A percentile compares a stretch with the other conserved stretches of the same genome.
Conservation (phyloP, 1,284 basidiomycete genomes). For the Vanrija humicola region DNA sequence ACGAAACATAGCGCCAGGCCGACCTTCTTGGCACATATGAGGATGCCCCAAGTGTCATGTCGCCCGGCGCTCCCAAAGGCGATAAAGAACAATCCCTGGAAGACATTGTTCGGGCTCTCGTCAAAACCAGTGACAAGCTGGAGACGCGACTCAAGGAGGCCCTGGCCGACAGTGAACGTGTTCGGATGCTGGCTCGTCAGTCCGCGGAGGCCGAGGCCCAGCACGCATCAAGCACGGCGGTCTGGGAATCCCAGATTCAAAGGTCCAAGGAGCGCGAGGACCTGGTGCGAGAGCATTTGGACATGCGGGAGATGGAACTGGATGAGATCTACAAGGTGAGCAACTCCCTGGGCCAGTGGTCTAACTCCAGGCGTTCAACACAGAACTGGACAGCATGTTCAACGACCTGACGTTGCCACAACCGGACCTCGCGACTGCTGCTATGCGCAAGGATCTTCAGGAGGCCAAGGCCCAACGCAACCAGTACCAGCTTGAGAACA, state of each 20-base stretch:
- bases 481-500: conserved; percentile 66
- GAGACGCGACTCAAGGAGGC: conserved; percentile 27
- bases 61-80: no score
- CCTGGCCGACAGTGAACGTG: conserved; percentile 23
- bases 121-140: conserved; percentile 29
- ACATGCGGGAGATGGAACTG: conserved; percentile 74
- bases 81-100: conserved; percentile 15
- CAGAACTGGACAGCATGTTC: conserved; percentile 84
- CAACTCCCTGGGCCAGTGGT: conserved; percentile 13
- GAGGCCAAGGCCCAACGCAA: conserved; percentile 72
- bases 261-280: conserved; percentile 68
- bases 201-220: conserved; percentile 30
- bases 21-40: conserved; percentile 4
- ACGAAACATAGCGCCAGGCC: neutral
- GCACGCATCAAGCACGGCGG: conserved; percentile 60
- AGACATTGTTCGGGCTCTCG: conserved; percentile 25
- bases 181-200: conserved; percentile 14
- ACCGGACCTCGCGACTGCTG: conserved; percentile 69
- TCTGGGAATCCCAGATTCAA: conserved; percentile 61
- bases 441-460: conserved; percentile 66
- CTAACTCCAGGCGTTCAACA: conserved; percentile 73
- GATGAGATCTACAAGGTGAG: conserved; percentile 84
- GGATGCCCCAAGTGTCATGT: neutral
- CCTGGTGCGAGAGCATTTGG: conserved; percentile 67
- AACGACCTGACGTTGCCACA: conserved; percentile 67